Evolutionary conservation across 257 asterid genomes (phyloP).

Genomic region (Cordia subcordata): DNA sequence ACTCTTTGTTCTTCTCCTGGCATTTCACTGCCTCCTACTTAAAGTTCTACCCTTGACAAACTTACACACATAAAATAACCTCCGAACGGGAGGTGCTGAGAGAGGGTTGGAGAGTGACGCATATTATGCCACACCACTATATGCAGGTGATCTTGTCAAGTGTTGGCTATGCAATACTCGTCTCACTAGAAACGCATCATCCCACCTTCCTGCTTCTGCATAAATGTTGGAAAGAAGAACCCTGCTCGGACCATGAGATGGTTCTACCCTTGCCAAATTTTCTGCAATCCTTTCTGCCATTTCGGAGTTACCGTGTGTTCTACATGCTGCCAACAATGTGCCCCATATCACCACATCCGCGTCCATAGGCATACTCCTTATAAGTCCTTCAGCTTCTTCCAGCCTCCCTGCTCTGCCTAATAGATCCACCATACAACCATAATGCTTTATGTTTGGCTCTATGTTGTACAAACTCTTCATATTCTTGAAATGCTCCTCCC

Average conservation of each 20-base stretch:
- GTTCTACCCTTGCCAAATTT: constrained; percentile 65
- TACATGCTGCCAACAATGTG: constrained; percentile 70
- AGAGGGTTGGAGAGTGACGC: too few relatives aligned
- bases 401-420: constrained; percentile 79
- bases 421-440: constrained; percentile 92
- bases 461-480: constrained; percentile 46
- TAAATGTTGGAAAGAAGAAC: constrained; percentile 71
- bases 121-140: constrained; percentile 56
- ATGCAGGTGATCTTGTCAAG: constrained; percentile 65
- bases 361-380: constrained; percentile 71
- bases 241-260: constrained; percentile 86
- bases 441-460: constrained; percentile 80
- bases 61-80: too few relatives aligned
- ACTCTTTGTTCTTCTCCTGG: too few relatives aligned
- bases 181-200: constrained; percentile 64
- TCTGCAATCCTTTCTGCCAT: constrained; percentile 71
- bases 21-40: too few relatives aligned
- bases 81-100: too few relatives aligned
- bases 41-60: too few relatives aligned
- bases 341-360: constrained; percentile 89
- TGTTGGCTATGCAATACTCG: constrained; percentile 37
- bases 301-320: constrained; percentile 57
- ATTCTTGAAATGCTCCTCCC: constrained; percentile 60
- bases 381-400: constrained; percentile 66
- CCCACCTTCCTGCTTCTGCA: constrained; percentile 80